These are phyloP conservation scores for Berberis vulgaris DNA, from an alignment of 164 flowering plant genomes.

Conservation along the genomic window DNA sequence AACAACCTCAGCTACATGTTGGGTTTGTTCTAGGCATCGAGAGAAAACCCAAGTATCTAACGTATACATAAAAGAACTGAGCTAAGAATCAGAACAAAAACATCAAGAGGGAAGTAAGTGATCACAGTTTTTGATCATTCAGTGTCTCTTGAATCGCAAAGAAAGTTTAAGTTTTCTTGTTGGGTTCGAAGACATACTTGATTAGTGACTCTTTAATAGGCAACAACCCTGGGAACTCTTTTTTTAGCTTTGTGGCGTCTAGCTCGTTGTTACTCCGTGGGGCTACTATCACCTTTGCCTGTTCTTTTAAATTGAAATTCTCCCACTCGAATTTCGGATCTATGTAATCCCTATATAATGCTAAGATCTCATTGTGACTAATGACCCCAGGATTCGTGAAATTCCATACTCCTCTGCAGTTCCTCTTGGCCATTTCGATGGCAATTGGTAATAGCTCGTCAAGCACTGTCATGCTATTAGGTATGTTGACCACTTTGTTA, in stretches of 20 bases:
- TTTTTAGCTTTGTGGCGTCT: slow-evolving; percentile 10
- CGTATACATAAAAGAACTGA: background rate
- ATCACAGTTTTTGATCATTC: background rate
- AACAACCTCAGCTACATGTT: background rate
- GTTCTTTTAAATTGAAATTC: slow-evolving; percentile 8
- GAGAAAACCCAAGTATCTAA: background rate
- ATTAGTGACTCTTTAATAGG: slow-evolving; percentile 9
- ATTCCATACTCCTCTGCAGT: slow-evolving; percentile 7
- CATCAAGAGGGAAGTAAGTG: background rate
- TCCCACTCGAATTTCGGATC: slow-evolving; percentile 7
- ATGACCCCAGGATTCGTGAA: slow-evolving; percentile 10
- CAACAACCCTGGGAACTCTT: slow-evolving; percentile 9
- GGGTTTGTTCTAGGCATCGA: background rate
- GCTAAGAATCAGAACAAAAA: background rate
- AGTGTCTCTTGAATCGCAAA: background rate
- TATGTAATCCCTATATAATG: slow-evolving; percentile 7
- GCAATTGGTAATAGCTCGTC: slow-evolving; percentile 9
- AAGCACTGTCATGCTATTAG: slow-evolving; percentile 10
- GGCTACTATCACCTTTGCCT: slow-evolving; percentile 11
- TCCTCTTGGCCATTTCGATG: slow-evolving; percentile 10
- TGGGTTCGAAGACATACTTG: slow-evolving; percentile 13
- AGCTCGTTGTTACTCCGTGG: slow-evolving; percentile 10
- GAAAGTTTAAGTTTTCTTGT: slow-evolving; percentile 7
- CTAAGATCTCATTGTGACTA: slow-evolving; percentile 10
- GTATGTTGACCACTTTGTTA: slow-evolving; percentile 11